Conservation (phyloP, 495 filamentous ascomycete genomes). For the Penicillium samsonianum region DNA sequence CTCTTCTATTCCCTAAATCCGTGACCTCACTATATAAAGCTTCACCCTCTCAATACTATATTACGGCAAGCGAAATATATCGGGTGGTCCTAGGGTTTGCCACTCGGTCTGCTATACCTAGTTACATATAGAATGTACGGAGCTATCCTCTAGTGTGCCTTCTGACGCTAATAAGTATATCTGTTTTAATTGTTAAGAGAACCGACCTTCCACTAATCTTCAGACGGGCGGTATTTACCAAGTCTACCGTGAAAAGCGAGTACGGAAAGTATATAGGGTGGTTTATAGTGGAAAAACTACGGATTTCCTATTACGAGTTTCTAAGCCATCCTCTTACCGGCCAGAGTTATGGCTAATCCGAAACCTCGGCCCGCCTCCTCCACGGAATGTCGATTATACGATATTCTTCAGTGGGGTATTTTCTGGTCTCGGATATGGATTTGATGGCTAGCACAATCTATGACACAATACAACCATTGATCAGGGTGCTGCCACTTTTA, state of each 20-base stretch:
- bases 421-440: constrained; percentile 9
- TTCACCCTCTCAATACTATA: neutral
- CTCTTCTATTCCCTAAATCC: neutral
- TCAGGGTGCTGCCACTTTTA: too few species aligned
- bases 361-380: neutral
- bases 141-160: neutral
- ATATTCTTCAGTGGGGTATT: constrained; percentile 10
- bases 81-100: neutral
- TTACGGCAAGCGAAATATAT: neutral
- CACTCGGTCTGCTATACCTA: neutral
- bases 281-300: neutral
- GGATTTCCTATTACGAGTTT: neutral
- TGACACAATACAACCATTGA: too few species aligned
- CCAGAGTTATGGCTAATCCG: constrained; percentile 5
- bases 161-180: neutral
- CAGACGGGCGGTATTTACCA: neutral
- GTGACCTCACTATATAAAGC: neutral
- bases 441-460: neutral
- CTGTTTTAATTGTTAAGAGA: neutral
- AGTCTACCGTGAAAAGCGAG: neutral
- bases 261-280: neutral
- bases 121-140: neutral
- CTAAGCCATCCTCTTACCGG: neutral
- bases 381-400: constrained; percentile 1
- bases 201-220: neutral